Percentiles rank a stretch among this genome's conserved stretches.
Evolutionary conservation across 352 stramenopile species (phyloP).

Genomic region (Phytopythium vexans): DNA sequence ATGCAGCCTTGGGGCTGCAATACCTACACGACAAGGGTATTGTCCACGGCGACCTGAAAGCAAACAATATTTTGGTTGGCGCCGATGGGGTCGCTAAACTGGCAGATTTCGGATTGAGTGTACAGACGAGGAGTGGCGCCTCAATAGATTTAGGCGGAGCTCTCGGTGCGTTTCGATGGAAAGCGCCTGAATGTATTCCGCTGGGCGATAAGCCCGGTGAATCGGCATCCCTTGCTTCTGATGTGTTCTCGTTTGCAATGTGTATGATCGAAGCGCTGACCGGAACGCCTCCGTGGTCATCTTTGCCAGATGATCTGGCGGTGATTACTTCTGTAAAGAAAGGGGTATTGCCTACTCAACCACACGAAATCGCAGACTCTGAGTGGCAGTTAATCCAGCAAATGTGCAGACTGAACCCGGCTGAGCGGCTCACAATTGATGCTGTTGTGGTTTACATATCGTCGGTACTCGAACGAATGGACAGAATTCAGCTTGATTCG

Average conservation of each 20-base stretch:
- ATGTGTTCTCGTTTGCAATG: conserved; percentile 25
- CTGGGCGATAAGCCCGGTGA: conserved; percentile 8
- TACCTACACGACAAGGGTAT: conserved; percentile 14
- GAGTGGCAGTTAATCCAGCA: conserved; percentile 25
- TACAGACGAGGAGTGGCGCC: neutral
- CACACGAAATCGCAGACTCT: conserved; percentile 7
- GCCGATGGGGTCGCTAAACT: conserved; percentile 10
- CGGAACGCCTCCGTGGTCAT: conserved; percentile 15
- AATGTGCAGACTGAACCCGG: conserved; percentile 23
- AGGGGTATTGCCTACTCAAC: conserved; percentile 11
- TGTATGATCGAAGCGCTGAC: conserved; percentile 24
- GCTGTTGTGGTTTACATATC: conserved; percentile 9
- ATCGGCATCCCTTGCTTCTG: conserved; percentile 11
- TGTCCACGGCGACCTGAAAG: conserved; percentile 13
- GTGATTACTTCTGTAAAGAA: too few relatives aligned
- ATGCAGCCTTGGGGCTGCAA: conserved; percentile 30
- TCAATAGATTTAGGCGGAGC: neutral
- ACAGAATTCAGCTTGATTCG: too few relatives aligned
- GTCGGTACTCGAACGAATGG: too few relatives aligned
- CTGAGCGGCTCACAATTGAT: conserved; percentile 14
- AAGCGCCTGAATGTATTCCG: conserved; percentile 24
- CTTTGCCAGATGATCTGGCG: too few relatives aligned
- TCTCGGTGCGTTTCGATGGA: conserved; percentile 21
- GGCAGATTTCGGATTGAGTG: conserved; percentile 17
- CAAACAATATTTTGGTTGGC: conserved; percentile 16